Percentiles rank a stretch among this genome's conserved stretches.
Conservation (phyloP, 768 basidiomycete genomes). For the Xerocomellus amylosporus region DNA sequence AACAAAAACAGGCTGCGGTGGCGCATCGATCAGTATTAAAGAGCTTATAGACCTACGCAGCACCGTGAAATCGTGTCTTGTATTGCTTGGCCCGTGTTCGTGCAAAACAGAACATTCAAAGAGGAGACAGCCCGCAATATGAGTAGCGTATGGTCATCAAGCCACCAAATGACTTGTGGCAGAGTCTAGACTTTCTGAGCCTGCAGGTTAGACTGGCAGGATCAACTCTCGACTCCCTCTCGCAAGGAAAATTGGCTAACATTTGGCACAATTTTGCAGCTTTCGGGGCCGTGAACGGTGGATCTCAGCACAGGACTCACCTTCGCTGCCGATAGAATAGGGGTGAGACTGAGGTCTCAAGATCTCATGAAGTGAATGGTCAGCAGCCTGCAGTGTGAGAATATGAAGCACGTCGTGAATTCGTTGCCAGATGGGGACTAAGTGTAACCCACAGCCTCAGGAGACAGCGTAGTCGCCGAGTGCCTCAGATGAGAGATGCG, state of each 20-base stretch:
- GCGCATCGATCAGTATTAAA: conserved; percentile 19
- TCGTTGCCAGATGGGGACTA: conserved; percentile 10
- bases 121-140: conserved; percentile 1
- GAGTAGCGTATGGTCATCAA: conserved; percentile 21
- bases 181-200: conserved; percentile 8
- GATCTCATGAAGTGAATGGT: not conserved
- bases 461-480: conserved; percentile 13
- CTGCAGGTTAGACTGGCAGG: not conserved
- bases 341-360: not conserved
- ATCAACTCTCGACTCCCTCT: not conserved
- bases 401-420: conserved; percentile 9
- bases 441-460: conserved; percentile 9
- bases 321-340: conserved; percentile 9
- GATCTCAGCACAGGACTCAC: conserved; percentile 2
- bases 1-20: conserved; percentile 18
- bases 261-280: not conserved
- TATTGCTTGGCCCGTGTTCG: not conserved
- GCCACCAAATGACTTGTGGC: conserved; percentile 30
- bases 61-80: conserved; percentile 10
- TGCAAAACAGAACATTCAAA: not conserved
- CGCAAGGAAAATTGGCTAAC: not conserved
- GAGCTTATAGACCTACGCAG: conserved; percentile 5
- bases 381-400: conserved; percentile 10
- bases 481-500: conserved; percentile 8
- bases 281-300: conserved; percentile 19